Conservation (phyloP, 2,329 filamentous ascomycete genomes). For the Graphiopsis chlorocephala region DNA sequence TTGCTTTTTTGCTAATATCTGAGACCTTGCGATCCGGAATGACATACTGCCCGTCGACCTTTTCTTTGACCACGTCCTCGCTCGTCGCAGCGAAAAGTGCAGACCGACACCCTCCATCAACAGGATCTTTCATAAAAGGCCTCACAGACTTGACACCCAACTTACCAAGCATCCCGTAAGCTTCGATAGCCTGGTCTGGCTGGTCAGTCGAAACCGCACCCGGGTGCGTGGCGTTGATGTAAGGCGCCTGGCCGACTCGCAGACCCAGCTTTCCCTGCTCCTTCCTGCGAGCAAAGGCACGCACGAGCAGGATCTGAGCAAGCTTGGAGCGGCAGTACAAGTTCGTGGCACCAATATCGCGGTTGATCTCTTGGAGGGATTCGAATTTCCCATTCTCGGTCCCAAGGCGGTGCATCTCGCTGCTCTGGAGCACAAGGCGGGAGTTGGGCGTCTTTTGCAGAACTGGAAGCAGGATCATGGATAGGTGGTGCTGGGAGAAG, state of each 20-base stretch:
- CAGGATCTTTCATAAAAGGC: slow-evolving; percentile 51
- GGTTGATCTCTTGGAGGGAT: slow-evolving; percentile 49
- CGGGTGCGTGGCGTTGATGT: slow-evolving; percentile 51
- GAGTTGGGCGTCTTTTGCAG: slow-evolving; percentile 46
- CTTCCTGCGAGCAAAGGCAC: slow-evolving; percentile 42
- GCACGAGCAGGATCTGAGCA: slow-evolving; percentile 48
- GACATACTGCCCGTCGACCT: slow-evolving; percentile 49
- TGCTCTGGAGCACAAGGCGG: slow-evolving; percentile 50
- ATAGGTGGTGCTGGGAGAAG: slow-evolving; percentile 50
- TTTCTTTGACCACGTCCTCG: slow-evolving; percentile 42
- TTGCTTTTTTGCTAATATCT: slow-evolving; percentile 42
- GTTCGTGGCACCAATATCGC: slow-evolving; percentile 47
- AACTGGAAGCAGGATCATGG: slow-evolving; percentile 46
- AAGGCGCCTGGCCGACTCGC: slow-evolving; percentile 33
- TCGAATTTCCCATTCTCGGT: slow-evolving; percentile 41
- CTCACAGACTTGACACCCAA: slow-evolving; percentile 43
- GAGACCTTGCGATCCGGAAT: slow-evolving; percentile 50
- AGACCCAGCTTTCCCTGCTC: slow-evolving; percentile 38
- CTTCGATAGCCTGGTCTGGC: slow-evolving; percentile 48
- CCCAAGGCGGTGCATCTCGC: slow-evolving; percentile 46
- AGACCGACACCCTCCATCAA: slow-evolving; percentile 47
- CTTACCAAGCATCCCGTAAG: slow-evolving; percentile 49
- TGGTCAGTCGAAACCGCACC: slow-evolving; percentile 50
- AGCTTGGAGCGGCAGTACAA: slow-evolving; percentile 53
- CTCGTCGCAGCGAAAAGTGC: slow-evolving; percentile 50